A percentile compares a stretch with the other conserved stretches of the same genome.
Conservation (phyloP, 768 basidiomycete genomes). For the Leccinum longicurvipes region DNA sequence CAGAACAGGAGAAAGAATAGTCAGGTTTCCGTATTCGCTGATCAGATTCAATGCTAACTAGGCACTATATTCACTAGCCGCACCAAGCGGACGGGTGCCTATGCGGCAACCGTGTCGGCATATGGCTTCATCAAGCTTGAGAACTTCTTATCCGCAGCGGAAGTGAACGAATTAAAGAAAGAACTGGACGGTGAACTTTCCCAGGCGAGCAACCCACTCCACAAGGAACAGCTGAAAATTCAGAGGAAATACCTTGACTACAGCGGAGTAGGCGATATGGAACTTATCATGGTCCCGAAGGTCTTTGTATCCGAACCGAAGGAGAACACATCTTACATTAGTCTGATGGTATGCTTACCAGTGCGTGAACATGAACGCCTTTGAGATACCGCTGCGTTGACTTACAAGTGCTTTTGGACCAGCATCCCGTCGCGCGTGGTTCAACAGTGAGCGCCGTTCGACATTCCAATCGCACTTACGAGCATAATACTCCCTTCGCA, state of each 20-base stretch:
- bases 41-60: neutral
- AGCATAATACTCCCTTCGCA: neutral
- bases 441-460: constrained; percentile 7
- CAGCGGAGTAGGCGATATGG: constrained; percentile 11
- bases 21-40: neutral
- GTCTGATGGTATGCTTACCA: constrained; percentile 4
- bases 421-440: constrained; percentile 20
- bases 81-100: constrained; percentile 12
- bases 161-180: constrained; percentile 11
- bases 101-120: constrained; percentile 12
- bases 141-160: constrained; percentile 9
- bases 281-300: constrained; percentile 18
- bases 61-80: neutral
- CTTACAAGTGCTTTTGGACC: neutral
- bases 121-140: constrained; percentile 20
- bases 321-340: constrained; percentile 12
- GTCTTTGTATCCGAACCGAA: constrained; percentile 7
- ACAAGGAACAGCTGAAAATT: constrained; percentile 15
- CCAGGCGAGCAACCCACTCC: neutral
- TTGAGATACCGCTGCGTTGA: neutral
- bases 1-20: constrained; percentile 15
- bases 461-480: too few relatives aligned
- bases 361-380: constrained; percentile 1
- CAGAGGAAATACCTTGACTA: constrained; percentile 6
- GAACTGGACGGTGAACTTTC: constrained; percentile 10